phyloP scores from a whole-genome alignment of 257 asterid genomes.

The Solanum dulcamara region DNA sequence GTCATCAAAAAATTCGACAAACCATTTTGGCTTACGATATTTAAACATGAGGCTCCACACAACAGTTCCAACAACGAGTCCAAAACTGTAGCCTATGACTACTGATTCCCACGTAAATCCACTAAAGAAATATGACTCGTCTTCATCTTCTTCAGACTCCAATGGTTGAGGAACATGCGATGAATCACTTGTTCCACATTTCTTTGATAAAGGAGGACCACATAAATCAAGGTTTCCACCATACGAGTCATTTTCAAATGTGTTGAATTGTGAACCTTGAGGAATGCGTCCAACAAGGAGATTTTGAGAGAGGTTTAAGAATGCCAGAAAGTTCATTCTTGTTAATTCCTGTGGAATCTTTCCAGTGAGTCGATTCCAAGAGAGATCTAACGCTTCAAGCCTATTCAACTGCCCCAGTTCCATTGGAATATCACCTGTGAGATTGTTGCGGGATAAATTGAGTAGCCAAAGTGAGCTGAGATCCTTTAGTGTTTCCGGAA shows the following conservation, averaged over 20 bases:
- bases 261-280: background rate
- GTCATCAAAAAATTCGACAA: background rate
- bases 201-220: background rate
- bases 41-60: too few relatives aligned
- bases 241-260: too few relatives aligned
- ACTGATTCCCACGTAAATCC: background rate
- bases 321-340: background rate
- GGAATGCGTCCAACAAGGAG: background rate
- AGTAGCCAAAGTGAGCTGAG: background rate
- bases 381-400: background rate
- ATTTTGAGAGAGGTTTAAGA: background rate
- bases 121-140: fast-evolving
- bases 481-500: background rate
- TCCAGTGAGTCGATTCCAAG: background rate
- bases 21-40: background rate
- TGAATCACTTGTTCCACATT: background rate
- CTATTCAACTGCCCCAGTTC: background rate
- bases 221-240: background rate
- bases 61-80: background rate
- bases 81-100: background rate
- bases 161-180: background rate
- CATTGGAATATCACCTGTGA: background rate
- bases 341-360: background rate
- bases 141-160: background rate
- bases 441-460: background rate